Conservation (phyloP, 306 rosid species). For the Vigna reflexopilosa region DNA sequence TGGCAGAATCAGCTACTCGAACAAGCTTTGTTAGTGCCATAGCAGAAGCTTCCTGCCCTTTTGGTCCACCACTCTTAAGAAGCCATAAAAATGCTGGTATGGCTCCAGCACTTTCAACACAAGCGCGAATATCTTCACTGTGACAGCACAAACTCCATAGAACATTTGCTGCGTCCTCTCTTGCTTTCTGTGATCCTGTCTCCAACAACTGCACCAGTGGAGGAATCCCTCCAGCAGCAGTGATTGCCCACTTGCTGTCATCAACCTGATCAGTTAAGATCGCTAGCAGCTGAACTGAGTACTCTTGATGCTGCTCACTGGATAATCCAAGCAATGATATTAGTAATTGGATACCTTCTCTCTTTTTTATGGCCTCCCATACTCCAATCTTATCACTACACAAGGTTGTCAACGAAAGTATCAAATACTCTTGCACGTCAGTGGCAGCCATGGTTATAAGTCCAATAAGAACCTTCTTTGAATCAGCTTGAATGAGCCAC, state of each 20-base stretch:
- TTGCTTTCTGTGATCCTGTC: slow-evolving; percentile 91
- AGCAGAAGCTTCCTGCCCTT: slow-evolving; percentile 94
- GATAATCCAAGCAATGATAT: slow-evolving; percentile 86
- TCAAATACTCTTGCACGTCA: slow-evolving; percentile 83
- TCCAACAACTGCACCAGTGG: slow-evolving; percentile 92
- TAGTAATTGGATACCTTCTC: slow-evolving; percentile 95
- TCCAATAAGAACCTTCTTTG: slow-evolving; percentile 88
- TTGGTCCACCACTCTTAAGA: slow-evolving; percentile 81
- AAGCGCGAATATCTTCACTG: slow-evolving; percentile 95
- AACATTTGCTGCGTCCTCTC: slow-evolving; percentile 94
- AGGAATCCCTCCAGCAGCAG: slow-evolving; percentile 99
- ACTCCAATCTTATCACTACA: slow-evolving; percentile 75
- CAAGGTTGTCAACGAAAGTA: slow-evolving; percentile 78
- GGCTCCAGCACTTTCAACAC: slow-evolving; percentile 59
- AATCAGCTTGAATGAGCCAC: slow-evolving; percentile 73
- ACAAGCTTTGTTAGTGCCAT: slow-evolving; percentile 89
- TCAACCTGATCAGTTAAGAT: slow-evolving; percentile 87
- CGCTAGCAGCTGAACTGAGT: slow-evolving; percentile 85
- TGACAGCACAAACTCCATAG: slow-evolving; percentile 93
- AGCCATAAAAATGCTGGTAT: slow-evolving; percentile 88
- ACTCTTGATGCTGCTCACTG: slow-evolving; percentile 97
- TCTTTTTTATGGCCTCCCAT: slow-evolving; percentile 91
- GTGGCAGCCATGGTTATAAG: slow-evolving; percentile 84
- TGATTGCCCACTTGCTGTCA: slow-evolving; percentile 99
- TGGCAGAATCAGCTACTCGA: slow-evolving; percentile 85